These are phyloP conservation scores for Allium cepa DNA, from an alignment of 106 monocot genomes.

Conservation along the genomic window DNA sequence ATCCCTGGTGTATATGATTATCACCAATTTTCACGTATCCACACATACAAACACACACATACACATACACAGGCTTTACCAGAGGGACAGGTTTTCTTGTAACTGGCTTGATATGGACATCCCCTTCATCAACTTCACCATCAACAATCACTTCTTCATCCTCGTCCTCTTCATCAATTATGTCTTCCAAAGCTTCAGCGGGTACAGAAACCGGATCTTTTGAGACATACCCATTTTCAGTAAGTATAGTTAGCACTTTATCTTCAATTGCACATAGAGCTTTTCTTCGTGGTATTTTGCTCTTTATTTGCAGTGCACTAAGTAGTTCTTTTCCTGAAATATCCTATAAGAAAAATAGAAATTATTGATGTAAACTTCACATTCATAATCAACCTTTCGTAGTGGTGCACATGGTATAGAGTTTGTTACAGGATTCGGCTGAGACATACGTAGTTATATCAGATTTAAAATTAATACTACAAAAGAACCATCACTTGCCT, in stretches of 20 bases:
- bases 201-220: conserved; percentile 39
- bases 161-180: conserved; percentile 73
- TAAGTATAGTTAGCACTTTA: conserved; percentile 67
- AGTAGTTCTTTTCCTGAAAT: conserved; percentile 80
- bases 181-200: conserved; percentile 33
- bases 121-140: conserved; percentile 98
- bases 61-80: conserved; percentile 24
- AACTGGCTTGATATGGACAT: conserved; percentile 91
- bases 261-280: conserved; percentile 83
- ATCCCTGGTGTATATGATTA: too few species aligned
- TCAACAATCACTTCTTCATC: conserved; percentile 72
- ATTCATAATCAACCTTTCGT: too few species aligned
- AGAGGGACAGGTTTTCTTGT: conserved; percentile 45
- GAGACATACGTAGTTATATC: too few species aligned
- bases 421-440: too few species aligned
- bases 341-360: conserved; percentile 33
- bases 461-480: too few species aligned
- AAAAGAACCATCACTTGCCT: too few species aligned
- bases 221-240: conserved; percentile 77
- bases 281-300: conserved; percentile 84
- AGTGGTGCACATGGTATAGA: too few species aligned
- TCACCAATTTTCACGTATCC: too few species aligned
- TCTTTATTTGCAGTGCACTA: conserved; percentile 83
- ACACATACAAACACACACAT: not conserved
- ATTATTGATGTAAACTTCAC: too few species aligned